Evolutionary conservation across 164 flowering plant species (phyloP).

Genomic region (Houttuynia cordata): DNA sequence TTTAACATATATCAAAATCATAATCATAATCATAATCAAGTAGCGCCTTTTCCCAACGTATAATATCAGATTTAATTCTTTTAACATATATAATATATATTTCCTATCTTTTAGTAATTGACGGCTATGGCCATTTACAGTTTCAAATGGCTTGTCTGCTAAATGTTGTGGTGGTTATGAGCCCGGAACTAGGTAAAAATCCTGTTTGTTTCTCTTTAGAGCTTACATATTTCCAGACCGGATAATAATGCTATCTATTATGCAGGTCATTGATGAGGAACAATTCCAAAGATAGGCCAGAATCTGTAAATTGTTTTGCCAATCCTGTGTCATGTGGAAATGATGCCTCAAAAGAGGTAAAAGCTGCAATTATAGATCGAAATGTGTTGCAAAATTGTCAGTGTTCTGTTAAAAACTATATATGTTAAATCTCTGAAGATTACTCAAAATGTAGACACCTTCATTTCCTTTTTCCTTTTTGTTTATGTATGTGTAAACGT

Average conservation of each 20-base stretch:
- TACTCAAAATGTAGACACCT: not conserved
- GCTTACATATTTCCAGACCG: not conserved
- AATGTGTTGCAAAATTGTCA: no score
- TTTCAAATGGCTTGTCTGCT: not conserved
- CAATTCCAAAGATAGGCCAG: slow-evolving; percentile 27
- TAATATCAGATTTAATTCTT: no score
- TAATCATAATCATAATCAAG: no score
- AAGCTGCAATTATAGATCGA: no score
- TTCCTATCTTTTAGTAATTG: not conserved
- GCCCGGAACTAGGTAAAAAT: not conserved
- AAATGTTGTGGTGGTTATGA: not conserved
- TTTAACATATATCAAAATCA: no score
- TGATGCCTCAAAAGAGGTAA: slow-evolving; percentile 27
- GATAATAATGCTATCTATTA: slow-evolving; percentile 1
- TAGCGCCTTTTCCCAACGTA: no score
- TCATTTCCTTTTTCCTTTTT: not conserved
- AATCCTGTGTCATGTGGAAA: slow-evolving; percentile 10
- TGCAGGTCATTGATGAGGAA: slow-evolving; percentile 27
- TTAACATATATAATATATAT: no score
- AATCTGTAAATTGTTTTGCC: slow-evolving; percentile 13
- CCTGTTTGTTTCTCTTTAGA: not conserved
- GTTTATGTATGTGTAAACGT: not conserved
- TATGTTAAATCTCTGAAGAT: not conserved
- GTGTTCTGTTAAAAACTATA: not conserved
- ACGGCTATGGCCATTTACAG: not conserved